Percentiles rank a stretch among this genome's conserved stretches.
These are phyloP conservation scores for Allomyces javanicus DNA, from an alignment of 192 early-diverging fungal species.

Conservation along the genomic window DNA sequence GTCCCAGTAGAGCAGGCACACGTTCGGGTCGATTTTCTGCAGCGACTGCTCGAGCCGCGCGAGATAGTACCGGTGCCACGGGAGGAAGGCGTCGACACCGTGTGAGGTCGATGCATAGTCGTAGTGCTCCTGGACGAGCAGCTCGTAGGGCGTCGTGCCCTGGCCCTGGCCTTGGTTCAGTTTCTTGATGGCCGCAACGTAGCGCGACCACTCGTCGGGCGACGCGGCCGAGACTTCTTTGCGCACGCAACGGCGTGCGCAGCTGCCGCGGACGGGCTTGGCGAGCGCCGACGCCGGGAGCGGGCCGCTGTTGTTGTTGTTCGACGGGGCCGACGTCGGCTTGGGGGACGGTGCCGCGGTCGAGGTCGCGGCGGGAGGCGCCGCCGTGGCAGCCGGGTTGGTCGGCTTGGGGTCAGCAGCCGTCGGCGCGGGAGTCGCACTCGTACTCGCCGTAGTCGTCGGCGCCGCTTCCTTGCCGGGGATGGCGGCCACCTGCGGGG, in stretches of 20 bases:
- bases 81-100: constrained; percentile 15
- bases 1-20: constrained; percentile 43
- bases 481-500: too few relatives aligned
- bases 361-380: neutral
- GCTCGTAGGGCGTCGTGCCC: neutral
- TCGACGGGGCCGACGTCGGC: neutral
- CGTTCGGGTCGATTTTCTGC: constrained; percentile 24
- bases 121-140: neutral
- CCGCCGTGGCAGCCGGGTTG: neutral
- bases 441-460: neutral
- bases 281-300: neutral
- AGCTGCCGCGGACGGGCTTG: neutral
- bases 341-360: neutral
- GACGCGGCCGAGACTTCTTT: neutral
- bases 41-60: constrained; percentile 24
- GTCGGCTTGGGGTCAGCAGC: neutral
- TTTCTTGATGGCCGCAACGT: neutral
- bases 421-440: neutral
- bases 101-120: neutral
- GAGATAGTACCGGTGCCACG: constrained; percentile 29
- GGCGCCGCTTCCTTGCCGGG: too few relatives aligned
- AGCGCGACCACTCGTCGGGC: neutral
- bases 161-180: neutral
- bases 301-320: neutral
- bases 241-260: neutral